Evolutionary conservation across 1,284 basidiomycete species (phyloP).

Genomic region (Ceratorhiza oryzae-sativae): DNA sequence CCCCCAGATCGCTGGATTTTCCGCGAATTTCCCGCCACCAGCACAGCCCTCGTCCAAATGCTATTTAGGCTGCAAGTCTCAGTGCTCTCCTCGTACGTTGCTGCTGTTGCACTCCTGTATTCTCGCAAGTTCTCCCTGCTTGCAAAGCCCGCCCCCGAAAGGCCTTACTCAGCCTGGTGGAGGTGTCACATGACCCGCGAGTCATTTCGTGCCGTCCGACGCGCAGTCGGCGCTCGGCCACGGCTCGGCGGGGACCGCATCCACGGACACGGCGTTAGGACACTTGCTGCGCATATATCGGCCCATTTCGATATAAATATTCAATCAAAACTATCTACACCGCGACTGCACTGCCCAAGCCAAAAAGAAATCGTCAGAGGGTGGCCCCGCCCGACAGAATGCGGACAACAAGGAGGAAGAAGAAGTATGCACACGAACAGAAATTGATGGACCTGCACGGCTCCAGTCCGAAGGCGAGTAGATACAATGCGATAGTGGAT

Average conservation of each 20-base stretch:
- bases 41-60: not conserved
- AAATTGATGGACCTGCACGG: not conserved
- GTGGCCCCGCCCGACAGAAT: slow-evolving; percentile 11
- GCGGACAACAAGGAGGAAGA: not conserved
- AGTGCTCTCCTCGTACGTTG: not conserved
- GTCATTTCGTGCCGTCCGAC: slow-evolving; percentile 34
- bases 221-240: slow-evolving; percentile 8
- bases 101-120: not conserved
- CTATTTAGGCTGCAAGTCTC: not conserved
- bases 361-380: slow-evolving; percentile 10
- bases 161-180: slow-evolving; percentile 24
- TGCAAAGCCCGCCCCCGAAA: slow-evolving; percentile 9
- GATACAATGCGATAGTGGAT: not conserved
- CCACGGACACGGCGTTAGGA: not conserved
- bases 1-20: slow-evolving; percentile 19
- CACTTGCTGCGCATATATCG: not conserved
- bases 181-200: slow-evolving; percentile 22
- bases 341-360: not conserved
- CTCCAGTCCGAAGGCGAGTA: slow-evolving; percentile 9
- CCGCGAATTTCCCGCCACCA: slow-evolving; percentile 26
- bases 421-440: slow-evolving; percentile 14
- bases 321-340: not conserved
- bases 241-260: not conserved
- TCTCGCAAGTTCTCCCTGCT: slow-evolving; percentile 29
- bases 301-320: not conserved